These are phyloP conservation scores for Blepharisma undulans DNA, from an alignment of 169 alveolate species.

Conservation along the genomic window DNA sequence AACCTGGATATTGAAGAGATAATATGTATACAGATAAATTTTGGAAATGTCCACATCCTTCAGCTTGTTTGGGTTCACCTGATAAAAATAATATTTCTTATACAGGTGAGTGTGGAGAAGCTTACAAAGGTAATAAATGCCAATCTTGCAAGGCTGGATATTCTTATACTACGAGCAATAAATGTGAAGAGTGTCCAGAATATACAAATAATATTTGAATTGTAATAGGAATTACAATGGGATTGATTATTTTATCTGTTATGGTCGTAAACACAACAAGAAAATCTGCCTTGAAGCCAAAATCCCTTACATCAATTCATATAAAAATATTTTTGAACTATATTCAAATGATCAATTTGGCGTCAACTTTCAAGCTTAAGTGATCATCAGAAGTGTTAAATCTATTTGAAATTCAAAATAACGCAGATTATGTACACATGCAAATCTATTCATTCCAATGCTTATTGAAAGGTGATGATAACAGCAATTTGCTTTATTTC, in stretches of 20 bases:
- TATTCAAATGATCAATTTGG: not conserved
- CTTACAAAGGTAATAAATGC: slow-evolving; percentile 23
- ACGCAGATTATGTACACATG: not conserved
- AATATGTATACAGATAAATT: not conserved
- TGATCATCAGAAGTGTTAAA: not conserved
- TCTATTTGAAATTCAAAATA: not conserved
- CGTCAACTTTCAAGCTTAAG: not conserved
- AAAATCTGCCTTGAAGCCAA: not conserved
- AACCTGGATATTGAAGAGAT: slow-evolving; percentile 28
- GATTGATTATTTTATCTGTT: not conserved
- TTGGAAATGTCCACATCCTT: not conserved
- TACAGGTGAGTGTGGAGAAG: not conserved
- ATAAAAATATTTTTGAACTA: slow-evolving; percentile 28
- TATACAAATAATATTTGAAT: not conserved
- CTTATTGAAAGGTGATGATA: not conserved
- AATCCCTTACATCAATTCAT: not conserved
- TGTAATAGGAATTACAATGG: not conserved
- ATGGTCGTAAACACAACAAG: not conserved
- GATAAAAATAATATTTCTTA: not conserved
- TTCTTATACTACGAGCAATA: not conserved
- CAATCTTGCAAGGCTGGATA: slow-evolving; percentile 9
- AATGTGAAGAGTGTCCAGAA: not conserved
- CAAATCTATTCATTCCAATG: slow-evolving; percentile 5
- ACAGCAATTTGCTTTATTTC: not conserved
- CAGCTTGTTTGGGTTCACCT: slow-evolving; percentile 20